Base-by-base conservation (phyloP, 2,329 filamentous ascomycete genomes). In the Stachybotrys chartarum region DNA sequence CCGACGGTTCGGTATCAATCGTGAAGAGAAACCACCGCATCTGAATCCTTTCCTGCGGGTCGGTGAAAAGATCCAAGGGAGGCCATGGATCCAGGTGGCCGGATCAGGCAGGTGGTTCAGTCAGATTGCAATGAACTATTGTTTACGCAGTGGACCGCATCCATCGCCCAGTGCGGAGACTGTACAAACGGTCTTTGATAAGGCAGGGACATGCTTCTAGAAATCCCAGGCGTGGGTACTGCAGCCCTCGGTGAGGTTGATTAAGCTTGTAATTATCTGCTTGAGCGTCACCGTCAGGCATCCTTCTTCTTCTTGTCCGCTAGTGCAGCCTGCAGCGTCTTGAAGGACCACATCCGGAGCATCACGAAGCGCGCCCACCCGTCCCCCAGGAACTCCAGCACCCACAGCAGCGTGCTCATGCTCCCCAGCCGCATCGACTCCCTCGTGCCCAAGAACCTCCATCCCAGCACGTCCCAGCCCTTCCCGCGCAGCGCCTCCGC, bases 391-490 rank as follows among this genome's bases (percentile, higher is more conserved):
- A 53, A 51, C 31, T 57, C 56, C 32, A 57, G 44, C 7, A 57
- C 14, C 53, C 53, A 55, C 53, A 57, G 54, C 6, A 53, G 42
- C 7, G 47, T 53, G 16, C 44, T 50, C 51, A 51, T 51, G 3
- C 49, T 57, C 8, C 56, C 56, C 5, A 57, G 39, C 45, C 54
- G 45, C 42, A 57, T 53, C 11, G 49, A 46, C 16, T 57, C 56
- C 16, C 56, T 30, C 5, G 56, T 57, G 1, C 56, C 56, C 51
- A 57, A 54, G 49, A 58, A 54, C 17, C 54, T 56, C 56, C 56
- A 58, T 2, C 51, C 51, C 14, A 48, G 51, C 49, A 58, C 32
- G 14, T 50, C 55, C 56, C 56, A 58, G 12, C 56, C 56, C 49
- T 56, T 56, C 6, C 56, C 56, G 31, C 51, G 51, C 45, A 56